These are phyloP conservation scores for Boletus subcaerulescens DNA, from an alignment of 768 basidiomycete genomes.

Conservation along the genomic window DNA sequence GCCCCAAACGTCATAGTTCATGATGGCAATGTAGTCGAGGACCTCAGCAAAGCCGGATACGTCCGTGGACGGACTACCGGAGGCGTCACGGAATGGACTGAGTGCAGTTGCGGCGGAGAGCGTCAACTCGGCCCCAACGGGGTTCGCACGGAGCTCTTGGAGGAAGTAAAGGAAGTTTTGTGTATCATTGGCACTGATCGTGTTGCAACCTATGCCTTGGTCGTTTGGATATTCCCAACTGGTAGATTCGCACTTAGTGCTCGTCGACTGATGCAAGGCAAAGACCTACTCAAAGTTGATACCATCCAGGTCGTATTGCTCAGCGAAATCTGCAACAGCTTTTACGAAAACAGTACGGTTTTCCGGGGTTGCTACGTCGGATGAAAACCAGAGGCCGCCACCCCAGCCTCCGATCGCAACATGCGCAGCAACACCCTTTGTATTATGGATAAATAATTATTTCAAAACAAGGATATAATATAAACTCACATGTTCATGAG, in stretches of 20 bases:
- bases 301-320: conserved; percentile 53
- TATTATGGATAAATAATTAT: neutral
- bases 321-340: conserved; percentile 48
- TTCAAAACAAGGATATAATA: neutral
- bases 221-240: conserved; percentile 87
- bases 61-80: conserved; percentile 60
- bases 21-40: conserved; percentile 62
- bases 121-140: conserved; percentile 51
- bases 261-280: neutral
- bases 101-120: conserved; percentile 70
- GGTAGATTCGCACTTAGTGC: conserved; percentile 11
- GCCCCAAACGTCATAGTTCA: conserved; percentile 67
- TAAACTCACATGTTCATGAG: conserved; percentile 34
- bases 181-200: conserved; percentile 53
- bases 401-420: conserved; percentile 72
- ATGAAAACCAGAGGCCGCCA: conserved; percentile 62
- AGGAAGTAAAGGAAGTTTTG: conserved; percentile 79
- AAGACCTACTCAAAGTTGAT: conserved; percentile 37
- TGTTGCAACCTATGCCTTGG: conserved; percentile 70
- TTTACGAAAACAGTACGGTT: conserved; percentile 66
- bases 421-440: conserved; percentile 52
- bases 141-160: conserved; percentile 55
- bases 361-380: conserved; percentile 49
- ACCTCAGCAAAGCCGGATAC: conserved; percentile 70
- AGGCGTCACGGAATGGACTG: conserved; percentile 58